These are phyloP conservation scores for Pseudognaphalium luteoalbum DNA, from an alignment of 129 eudicot genomes.

Conservation along the genomic window DNA sequence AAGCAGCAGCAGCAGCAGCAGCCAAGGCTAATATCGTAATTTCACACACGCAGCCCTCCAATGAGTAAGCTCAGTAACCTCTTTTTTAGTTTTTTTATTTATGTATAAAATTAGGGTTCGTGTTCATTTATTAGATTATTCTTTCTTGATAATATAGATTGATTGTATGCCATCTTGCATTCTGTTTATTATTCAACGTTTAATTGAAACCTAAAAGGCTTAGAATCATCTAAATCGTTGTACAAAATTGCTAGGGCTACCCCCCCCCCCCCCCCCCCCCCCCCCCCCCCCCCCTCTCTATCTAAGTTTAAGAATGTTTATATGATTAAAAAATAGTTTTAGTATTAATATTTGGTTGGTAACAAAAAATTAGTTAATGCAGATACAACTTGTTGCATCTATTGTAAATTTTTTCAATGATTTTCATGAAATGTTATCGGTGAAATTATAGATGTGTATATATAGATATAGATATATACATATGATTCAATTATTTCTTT, in stretches of 20 bases:
- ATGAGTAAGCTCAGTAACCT: slow-evolving; percentile 28
- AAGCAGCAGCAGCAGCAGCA: slow-evolving; percentile 31
- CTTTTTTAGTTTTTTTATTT: slow-evolving; percentile 2
- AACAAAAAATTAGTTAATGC: not conserved
- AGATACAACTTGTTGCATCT: not conserved
- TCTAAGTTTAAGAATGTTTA: not conserved
- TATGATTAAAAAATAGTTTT: not conserved
- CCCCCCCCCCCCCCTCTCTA: no score
- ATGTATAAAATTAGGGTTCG: slow-evolving; percentile 28
- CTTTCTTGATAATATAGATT: no score
- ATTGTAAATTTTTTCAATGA: not conserved
- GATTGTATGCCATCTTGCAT: not conserved
- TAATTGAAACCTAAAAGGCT: not conserved
- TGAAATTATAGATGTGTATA: not conserved
- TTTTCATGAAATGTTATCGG: not conserved
- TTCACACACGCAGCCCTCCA: slow-evolving; percentile 23
- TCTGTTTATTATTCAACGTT: not conserved
- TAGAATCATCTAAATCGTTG: not conserved
- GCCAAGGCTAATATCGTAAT: slow-evolving; percentile 15
- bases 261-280: no score
- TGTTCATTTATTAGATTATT: no score
- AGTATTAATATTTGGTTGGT: not conserved
- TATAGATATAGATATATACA: not conserved
- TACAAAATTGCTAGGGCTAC: not conserved
- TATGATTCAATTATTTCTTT: slow-evolving; percentile 12